phyloP scores from a whole-genome alignment of 169 alveolate species.

The Plasmodium gaboni region DNA sequence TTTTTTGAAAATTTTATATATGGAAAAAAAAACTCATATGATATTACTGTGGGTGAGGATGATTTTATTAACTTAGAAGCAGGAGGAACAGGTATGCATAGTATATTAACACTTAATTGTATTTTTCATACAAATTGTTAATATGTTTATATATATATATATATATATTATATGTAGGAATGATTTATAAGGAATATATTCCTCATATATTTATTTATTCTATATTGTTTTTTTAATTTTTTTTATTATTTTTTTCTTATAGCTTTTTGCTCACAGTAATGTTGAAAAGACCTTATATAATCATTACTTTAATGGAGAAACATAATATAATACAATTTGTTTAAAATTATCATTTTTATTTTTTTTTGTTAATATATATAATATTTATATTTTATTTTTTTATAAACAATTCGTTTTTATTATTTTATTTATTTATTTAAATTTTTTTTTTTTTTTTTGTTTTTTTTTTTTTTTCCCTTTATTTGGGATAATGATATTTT shows the following conservation, averaged over 20 bases:
- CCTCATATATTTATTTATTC: background rate
- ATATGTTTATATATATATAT: too few relatives aligned
- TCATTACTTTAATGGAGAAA: constrained; percentile 18
- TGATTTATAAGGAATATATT: too few relatives aligned
- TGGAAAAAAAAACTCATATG: constrained; percentile 39
- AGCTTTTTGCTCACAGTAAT: constrained; percentile 64
- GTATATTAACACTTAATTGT: too few relatives aligned
- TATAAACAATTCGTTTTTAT: background rate
- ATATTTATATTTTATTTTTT: background rate
- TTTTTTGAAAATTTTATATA: constrained; percentile 63
- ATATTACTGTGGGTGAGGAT: constrained; percentile 27
- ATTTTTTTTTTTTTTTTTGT: background rate
- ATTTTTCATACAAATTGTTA: too few relatives aligned
- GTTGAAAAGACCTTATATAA: constrained; percentile 50
- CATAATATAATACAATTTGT: background rate
- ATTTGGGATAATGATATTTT: background rate
- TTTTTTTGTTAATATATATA: background rate
- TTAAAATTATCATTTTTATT: too few relatives aligned
- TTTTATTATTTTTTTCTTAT: background rate
- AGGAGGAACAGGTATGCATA: constrained; percentile 59
- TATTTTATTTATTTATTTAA: background rate
- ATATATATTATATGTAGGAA: too few relatives aligned
- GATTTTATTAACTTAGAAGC: constrained; percentile 62
- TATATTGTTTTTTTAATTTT: background rate
- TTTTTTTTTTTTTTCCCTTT: constrained; percentile 15